Evolutionary conservation across 352 stramenopile genomes (phyloP).

Genomic region (Blastocystis sp.): DNA sequence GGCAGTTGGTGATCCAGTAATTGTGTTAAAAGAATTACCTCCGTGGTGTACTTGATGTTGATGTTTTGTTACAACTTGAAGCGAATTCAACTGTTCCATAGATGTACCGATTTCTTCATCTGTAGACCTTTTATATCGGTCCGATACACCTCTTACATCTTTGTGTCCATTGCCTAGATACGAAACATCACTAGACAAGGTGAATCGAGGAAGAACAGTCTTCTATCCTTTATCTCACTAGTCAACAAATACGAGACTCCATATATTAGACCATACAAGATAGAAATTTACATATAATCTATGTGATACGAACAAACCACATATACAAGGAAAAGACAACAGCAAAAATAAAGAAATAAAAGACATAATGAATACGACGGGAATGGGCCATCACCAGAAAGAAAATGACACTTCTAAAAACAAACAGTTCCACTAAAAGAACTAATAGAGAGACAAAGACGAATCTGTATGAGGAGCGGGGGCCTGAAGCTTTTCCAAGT

Average conservation of each 20-base stretch:
- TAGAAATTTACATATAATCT: constrained; percentile 25
- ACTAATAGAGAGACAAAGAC: constrained; percentile 46
- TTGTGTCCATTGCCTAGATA: too few species aligned
- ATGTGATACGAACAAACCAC: not conserved
- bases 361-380: not conserved
- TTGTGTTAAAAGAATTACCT: too few species aligned
- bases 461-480: constrained; percentile 7
- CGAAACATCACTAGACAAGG: too few species aligned
- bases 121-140: too few species aligned
- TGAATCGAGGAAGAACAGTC: too few species aligned
- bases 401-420: not conserved
- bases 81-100: too few species aligned
- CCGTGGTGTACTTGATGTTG: too few species aligned
- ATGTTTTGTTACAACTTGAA: too few species aligned
- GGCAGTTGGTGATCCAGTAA: too few species aligned
- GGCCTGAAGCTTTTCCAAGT: constrained; percentile 62
- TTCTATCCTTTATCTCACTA: too few species aligned
- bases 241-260: not conserved
- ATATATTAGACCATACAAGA: constrained; percentile 3
- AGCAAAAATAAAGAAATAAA: not conserved
- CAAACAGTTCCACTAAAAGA: constrained; percentile 27
- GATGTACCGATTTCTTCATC: too few species aligned
- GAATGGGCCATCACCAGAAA: not conserved
- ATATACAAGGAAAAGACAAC: not conserved
- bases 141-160: too few species aligned